These are phyloP conservation scores for Sugiyamaella lignohabitans DNA, from an alignment of 805 yeast genomes.

Conservation along the genomic window DNA sequence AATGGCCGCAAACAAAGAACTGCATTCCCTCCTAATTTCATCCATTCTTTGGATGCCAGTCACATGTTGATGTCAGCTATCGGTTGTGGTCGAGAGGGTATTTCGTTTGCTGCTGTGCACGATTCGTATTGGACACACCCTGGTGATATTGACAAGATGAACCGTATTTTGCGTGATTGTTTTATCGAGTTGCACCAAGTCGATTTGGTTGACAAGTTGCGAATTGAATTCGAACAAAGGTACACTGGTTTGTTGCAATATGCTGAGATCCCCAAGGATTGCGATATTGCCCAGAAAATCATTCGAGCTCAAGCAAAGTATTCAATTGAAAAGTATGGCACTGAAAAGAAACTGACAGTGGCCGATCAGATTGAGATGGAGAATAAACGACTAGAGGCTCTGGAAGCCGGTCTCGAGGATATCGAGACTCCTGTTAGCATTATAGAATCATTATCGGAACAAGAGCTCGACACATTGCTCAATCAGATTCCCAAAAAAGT, in stretches of 20 bases:
- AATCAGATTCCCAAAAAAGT: slow-evolving; percentile 20
- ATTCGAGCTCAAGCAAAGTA: slow-evolving; percentile 43
- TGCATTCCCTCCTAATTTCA: slow-evolving; percentile 93
- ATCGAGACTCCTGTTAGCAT: slow-evolving; percentile 70
- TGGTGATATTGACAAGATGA: slow-evolving; percentile 68
- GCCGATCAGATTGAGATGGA: slow-evolving; percentile 74
- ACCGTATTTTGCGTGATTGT: slow-evolving; percentile 60
- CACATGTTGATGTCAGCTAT: slow-evolving; percentile 91
- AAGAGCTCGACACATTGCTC: slow-evolving; percentile 31
- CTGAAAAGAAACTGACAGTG: slow-evolving; percentile 45
- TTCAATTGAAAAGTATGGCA: slow-evolving; percentile 30
- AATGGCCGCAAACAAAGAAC: slow-evolving; percentile 84
- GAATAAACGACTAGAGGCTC: slow-evolving; percentile 48
- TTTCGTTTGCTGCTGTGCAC: slow-evolving; percentile 90
- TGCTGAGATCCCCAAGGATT: slow-evolving; percentile 45
- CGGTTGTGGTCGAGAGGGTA: slow-evolving; percentile 56
- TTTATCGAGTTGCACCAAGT: slow-evolving; percentile 73
- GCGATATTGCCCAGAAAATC: slow-evolving; percentile 48
- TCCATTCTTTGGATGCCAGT: slow-evolving; percentile 93
- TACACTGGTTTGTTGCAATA: slow-evolving; percentile 65
- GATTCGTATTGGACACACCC: slow-evolving; percentile 99
- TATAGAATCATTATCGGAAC: slow-evolving; percentile 20
- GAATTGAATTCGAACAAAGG: slow-evolving; percentile 73
- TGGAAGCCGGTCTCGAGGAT: slow-evolving; percentile 42
- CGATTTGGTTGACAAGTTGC: slow-evolving; percentile 63